phyloP scores from a whole-genome alignment of 2,329 filamentous ascomycete species.

The Malbranchea cinnamomea region DNA sequence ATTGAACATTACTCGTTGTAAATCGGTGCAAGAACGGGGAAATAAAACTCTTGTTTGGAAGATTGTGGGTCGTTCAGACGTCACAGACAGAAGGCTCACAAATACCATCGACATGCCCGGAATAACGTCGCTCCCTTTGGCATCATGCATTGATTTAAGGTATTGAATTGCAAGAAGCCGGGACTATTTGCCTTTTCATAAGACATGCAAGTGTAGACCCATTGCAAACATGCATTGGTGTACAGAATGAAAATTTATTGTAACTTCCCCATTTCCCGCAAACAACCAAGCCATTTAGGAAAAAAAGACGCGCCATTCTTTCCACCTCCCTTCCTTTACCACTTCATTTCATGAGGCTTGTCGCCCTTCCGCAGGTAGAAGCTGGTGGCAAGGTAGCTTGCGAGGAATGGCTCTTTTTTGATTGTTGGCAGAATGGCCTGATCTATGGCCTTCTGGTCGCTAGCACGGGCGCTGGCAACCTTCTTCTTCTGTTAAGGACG shows the following conservation, averaged over 20 bases:
- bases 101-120: too few relatives aligned
- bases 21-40: too few relatives aligned
- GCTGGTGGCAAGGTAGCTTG: slow-evolving; percentile 83
- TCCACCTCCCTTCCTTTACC: slow-evolving; percentile 41
- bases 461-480: slow-evolving; percentile 76
- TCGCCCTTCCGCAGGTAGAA: slow-evolving; percentile 99
- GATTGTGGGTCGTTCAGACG: too few relatives aligned
- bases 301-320: slow-evolving; percentile 5
- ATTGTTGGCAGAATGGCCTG: slow-evolving; percentile 88
- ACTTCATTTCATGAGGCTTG: slow-evolving; percentile 99
- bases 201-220: slow-evolving; percentile 7
- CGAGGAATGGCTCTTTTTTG: slow-evolving; percentile 95
- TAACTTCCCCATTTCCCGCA: slow-evolving; percentile 5
- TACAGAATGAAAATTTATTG: slow-evolving; percentile 2
- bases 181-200: slow-evolving; percentile 7
- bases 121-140: too few relatives aligned
- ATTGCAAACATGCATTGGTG: slow-evolving; percentile 7
- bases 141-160: too few relatives aligned
- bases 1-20: too few relatives aligned
- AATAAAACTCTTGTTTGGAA: too few relatives aligned
- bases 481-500: slow-evolving; percentile 70
- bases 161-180: slow-evolving; percentile 10
- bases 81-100: too few relatives aligned
- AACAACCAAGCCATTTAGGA: not conserved
- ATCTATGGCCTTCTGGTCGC: slow-evolving; percentile 97